These are phyloP conservation scores for Orbilia brochopaga DNA, from an alignment of 2,329 filamentous ascomycete species.

Conservation along the genomic window DNA sequence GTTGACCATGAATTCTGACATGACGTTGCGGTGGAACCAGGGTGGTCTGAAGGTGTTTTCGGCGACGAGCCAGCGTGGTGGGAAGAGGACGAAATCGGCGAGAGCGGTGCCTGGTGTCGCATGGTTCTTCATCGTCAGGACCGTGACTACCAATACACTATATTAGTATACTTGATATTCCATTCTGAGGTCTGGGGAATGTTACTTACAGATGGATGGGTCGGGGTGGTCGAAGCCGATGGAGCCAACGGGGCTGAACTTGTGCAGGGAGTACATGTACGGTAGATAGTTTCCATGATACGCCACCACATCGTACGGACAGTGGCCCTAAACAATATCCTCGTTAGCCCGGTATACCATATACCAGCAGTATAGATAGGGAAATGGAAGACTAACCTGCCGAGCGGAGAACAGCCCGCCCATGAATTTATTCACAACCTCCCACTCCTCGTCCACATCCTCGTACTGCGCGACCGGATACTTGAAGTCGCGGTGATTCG, in stretches of 20 bases:
- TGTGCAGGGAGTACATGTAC: constrained; percentile 80
- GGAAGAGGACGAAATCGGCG: constrained; percentile 71
- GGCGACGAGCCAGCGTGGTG: constrained; percentile 68
- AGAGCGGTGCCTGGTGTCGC: constrained; percentile 67
- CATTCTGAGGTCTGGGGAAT: neutral
- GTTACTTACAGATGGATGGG: constrained; percentile 68
- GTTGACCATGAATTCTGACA: constrained; percentile 71
- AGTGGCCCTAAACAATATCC: constrained; percentile 65
- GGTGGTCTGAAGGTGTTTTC: constrained; percentile 68
- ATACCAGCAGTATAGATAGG: too few species aligned
- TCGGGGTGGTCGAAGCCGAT: constrained; percentile 80
- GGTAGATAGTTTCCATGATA: constrained; percentile 83
- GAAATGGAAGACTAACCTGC: constrained; percentile 24
- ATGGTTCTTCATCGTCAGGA: constrained; percentile 66
- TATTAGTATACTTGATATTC: neutral
- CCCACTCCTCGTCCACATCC: constrained; percentile 64
- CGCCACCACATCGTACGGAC: constrained; percentile 77
- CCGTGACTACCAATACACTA: constrained; percentile 61
- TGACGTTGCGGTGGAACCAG: constrained; percentile 71
- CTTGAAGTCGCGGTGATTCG: constrained; percentile 77
- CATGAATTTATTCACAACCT: constrained; percentile 51
- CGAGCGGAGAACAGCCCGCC: constrained; percentile 41
- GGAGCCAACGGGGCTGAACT: constrained; percentile 75
- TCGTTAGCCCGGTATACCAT: too few species aligned
- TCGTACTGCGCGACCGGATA: constrained; percentile 72